These are phyloP conservation scores for Phanerochaete carnosa DNA, from an alignment of 768 basidiomycete genomes.

Conservation along the genomic window DNA sequence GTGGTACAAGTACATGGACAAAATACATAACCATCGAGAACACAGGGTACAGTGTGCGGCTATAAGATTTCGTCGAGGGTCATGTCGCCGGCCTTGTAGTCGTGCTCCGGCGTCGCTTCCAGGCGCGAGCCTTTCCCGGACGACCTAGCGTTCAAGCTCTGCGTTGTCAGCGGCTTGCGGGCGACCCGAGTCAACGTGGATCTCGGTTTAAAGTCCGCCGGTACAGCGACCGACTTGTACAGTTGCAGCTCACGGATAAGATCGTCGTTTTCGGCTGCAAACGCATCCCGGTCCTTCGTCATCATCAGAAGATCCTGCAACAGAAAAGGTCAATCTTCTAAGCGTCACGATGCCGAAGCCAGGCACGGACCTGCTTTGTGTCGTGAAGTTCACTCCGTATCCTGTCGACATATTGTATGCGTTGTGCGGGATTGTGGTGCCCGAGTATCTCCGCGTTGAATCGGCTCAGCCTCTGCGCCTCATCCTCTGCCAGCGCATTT, in stretches of 20 bases:
- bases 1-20: too few species aligned
- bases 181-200: conserved; percentile 31
- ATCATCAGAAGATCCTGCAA: conserved; percentile 28
- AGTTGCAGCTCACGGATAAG: conserved; percentile 30
- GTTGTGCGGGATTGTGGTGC: conserved; percentile 81
- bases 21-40: too few species aligned
- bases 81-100: conserved; percentile 22
- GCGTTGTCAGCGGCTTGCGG: conserved; percentile 24
- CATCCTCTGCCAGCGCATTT: conserved; percentile 78
- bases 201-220: conserved; percentile 26
- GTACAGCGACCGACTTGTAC: conserved; percentile 32
- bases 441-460: conserved; percentile 87
- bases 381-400: conserved; percentile 79
- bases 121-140: not conserved
- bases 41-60: too few species aligned
- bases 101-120: conserved; percentile 12
- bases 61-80: conserved; percentile 24
- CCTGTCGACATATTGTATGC: conserved; percentile 83
- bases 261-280: conserved; percentile 25
- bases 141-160: conserved; percentile 14
- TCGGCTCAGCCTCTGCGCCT: conserved; percentile 67
- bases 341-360: too few species aligned
- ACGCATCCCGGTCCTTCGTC: conserved; percentile 30
- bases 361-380: conserved; percentile 67
- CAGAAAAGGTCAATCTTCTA: not conserved